Conservation (phyloP, 2,329 filamentous ascomycete species). For the Phaeosphaeriaceae sp. region DNA sequence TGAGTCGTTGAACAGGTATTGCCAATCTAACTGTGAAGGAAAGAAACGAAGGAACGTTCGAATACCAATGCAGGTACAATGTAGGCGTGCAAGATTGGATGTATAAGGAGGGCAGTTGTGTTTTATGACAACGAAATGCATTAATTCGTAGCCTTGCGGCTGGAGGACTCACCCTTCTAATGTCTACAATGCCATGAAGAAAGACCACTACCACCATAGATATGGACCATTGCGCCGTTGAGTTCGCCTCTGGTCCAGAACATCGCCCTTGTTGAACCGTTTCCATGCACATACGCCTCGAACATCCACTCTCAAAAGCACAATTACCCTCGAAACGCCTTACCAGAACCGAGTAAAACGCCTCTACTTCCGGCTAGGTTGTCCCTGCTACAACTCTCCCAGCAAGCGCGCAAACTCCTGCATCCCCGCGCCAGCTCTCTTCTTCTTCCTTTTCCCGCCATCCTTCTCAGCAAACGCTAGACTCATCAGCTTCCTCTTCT, state of each 20-base stretch:
- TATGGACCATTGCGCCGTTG: not conserved
- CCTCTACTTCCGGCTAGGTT: not conserved
- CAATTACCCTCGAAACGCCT: too few relatives aligned
- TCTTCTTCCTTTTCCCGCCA: slow-evolving; percentile 59
- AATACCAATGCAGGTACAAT: too few relatives aligned
- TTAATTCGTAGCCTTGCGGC: not conserved
- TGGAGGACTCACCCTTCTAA: not conserved
- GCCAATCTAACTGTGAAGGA: too few relatives aligned
- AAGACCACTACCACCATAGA: too few relatives aligned
- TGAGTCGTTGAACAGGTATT: too few relatives aligned
- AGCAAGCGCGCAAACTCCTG: slow-evolving; percentile 54
- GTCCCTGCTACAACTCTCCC: slow-evolving; percentile 15
- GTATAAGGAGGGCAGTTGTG: too few relatives aligned
- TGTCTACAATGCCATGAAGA: not conserved
- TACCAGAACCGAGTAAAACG: too few relatives aligned
- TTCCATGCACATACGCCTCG: not conserved
- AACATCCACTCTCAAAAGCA: not conserved
- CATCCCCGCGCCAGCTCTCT: slow-evolving; percentile 51
- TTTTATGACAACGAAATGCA: too few relatives aligned
- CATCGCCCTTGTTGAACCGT: not conserved
- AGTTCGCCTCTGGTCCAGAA: not conserved
- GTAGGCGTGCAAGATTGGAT: too few relatives aligned
- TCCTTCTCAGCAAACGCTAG: slow-evolving; percentile 80
- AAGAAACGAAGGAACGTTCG: too few relatives aligned
- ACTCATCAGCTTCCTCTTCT: slow-evolving; percentile 79